Percentiles rank a stretch among this genome's conserved stretches.
Evolutionary conservation across 306 rosid genomes (phyloP).

Genomic region (Spatholobus suberectus): DNA sequence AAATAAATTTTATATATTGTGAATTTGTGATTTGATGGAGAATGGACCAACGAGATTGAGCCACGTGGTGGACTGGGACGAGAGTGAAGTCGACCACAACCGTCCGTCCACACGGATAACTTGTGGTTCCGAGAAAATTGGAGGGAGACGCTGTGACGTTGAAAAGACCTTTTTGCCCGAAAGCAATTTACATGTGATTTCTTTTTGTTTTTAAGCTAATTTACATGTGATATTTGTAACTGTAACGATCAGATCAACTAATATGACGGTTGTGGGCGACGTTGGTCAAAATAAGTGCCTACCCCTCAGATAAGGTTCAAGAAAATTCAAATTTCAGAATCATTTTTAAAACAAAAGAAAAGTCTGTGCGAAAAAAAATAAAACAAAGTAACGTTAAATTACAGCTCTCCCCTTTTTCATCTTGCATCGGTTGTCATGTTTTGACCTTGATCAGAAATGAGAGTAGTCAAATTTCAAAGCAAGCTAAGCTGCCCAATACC

Average conservation of each 20-base stretch:
- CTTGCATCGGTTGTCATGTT: background rate
- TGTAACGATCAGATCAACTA: background rate
- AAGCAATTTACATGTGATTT: background rate
- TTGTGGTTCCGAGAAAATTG: conserved; percentile 32
- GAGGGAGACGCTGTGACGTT: background rate
- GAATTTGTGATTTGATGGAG: background rate
- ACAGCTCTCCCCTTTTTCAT: background rate
- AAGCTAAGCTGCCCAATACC: background rate
- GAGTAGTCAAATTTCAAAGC: conserved; percentile 28
- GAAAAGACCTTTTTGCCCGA: background rate
- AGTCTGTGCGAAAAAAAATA: background rate
- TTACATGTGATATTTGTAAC: background rate
- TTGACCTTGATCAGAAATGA: background rate
- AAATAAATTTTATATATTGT: no score
- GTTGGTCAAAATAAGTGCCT: conserved; percentile 12
- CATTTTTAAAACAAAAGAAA: background rate
- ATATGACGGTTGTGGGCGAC: background rate
- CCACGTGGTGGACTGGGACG: conserved; percentile 31
- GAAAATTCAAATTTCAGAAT: conserved; percentile 5
- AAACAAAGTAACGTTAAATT: background rate
- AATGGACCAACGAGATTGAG: background rate
- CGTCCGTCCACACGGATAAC: no score
- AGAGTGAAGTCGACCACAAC: no score
- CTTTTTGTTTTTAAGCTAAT: no score
- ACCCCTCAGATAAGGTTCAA: background rate